phyloP scores from a whole-genome alignment of 768 basidiomycete species.

The Panaeolus cyanescens region DNA sequence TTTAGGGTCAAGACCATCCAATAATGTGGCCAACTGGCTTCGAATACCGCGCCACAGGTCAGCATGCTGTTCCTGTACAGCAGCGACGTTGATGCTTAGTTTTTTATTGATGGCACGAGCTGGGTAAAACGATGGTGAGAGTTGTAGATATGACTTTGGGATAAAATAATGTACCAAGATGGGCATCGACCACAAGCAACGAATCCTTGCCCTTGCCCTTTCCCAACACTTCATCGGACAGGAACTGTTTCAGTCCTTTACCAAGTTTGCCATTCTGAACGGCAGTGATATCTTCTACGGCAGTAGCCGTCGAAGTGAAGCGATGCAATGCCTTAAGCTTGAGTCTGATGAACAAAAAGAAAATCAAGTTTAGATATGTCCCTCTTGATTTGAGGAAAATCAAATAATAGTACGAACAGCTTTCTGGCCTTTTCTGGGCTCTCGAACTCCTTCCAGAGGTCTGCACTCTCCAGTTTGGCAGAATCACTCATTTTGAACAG shows the following conservation, averaged over 20 bases:
- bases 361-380: conserved; percentile 11
- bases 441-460: conserved; percentile 92
- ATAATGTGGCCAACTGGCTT: conserved; percentile 78
- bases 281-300: conserved; percentile 95
- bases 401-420: conserved; percentile 59
- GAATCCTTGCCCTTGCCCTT: conserved; percentile 91
- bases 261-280: conserved; percentile 92
- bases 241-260: conserved; percentile 91
- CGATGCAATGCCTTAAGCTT: conserved; percentile 95
- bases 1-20: conserved; percentile 91
- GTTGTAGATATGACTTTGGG: neutral
- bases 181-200: conserved; percentile 85
- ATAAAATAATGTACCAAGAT: conserved; percentile 66
- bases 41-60: conserved; percentile 98
- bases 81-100: conserved; percentile 85
- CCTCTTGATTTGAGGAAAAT: neutral
- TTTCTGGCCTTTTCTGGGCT: conserved; percentile 90
- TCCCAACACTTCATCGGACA: conserved; percentile 81
- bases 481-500: conserved; percentile 94
- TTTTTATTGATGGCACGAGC: conserved; percentile 91
- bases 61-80: conserved; percentile 46
- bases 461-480: conserved; percentile 82
- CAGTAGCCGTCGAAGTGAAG: conserved; percentile 94
- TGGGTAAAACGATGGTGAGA: conserved; percentile 26
- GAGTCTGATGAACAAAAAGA: conserved; percentile 53